Evolutionary conservation across 2,329 filamentous ascomycete species (phyloP).

Genomic region (Aschersonia sp.): DNA sequence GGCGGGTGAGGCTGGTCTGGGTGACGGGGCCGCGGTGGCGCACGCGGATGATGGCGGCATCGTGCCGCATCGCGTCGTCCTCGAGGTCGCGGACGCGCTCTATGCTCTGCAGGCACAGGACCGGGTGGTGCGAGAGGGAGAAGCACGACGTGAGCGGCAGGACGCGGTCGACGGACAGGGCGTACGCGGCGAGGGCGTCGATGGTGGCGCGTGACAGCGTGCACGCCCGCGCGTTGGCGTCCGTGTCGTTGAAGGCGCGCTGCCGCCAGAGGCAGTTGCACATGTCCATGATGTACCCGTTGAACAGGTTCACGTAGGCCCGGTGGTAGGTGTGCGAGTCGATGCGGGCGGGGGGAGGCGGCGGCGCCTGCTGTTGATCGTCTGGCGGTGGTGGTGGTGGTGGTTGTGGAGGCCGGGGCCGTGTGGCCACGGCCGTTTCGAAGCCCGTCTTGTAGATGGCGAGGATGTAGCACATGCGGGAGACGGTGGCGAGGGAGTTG

Average conservation of each 20-base stretch:
- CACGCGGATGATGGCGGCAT: slow-evolving; percentile 25
- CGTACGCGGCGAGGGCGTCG: slow-evolving; percentile 29
- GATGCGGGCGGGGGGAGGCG: slow-evolving; percentile 11
- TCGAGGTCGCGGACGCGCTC: slow-evolving; percentile 41
- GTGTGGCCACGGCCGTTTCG: slow-evolving; percentile 42
- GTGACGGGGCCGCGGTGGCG: slow-evolving; percentile 57
- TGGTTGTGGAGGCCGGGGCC: background rate
- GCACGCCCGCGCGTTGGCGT: slow-evolving; percentile 48
- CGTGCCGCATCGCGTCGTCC: slow-evolving; percentile 32
- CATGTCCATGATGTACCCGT: slow-evolving; percentile 74
- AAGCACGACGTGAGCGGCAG: slow-evolving; percentile 36
- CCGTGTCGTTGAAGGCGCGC: slow-evolving; percentile 50
- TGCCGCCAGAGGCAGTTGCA: slow-evolving; percentile 74
- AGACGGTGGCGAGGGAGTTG: slow-evolving; percentile 45
- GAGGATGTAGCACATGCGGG: slow-evolving; percentile 55
- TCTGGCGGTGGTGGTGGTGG: background rate
- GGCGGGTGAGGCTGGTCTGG: slow-evolving; percentile 45
- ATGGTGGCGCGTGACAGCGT: slow-evolving; percentile 30
- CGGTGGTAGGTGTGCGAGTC: slow-evolving; percentile 34
- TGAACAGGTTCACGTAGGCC: slow-evolving; percentile 54
- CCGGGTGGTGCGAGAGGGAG: slow-evolving; percentile 43
- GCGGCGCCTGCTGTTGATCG: slow-evolving; percentile 5
- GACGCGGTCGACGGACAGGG: slow-evolving; percentile 30
- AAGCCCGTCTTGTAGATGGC: slow-evolving; percentile 62
- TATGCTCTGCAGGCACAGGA: slow-evolving; percentile 40